phyloP scores from a whole-genome alignment of 768 basidiomycete species.

The Auricularia heimuer region DNA sequence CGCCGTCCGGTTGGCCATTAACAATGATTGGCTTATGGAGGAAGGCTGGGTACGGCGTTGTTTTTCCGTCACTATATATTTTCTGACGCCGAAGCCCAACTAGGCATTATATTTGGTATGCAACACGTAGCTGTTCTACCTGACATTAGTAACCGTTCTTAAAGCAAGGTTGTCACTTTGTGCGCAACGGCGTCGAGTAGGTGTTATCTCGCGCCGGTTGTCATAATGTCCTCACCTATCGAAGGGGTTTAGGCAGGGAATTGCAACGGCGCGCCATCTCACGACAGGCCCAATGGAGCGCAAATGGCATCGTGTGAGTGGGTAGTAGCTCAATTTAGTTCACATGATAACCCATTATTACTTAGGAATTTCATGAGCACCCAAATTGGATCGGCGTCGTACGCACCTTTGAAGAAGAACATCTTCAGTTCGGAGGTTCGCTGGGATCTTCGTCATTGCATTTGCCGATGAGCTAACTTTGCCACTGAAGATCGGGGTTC shows the following conservation, averaged over 20 bases:
- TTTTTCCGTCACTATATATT: neutral
- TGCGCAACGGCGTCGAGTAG: conserved; percentile 48
- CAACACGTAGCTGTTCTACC: neutral
- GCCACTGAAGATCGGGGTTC: conserved; percentile 31
- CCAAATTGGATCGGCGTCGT: conserved; percentile 34
- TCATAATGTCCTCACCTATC: neutral
- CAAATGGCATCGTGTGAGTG: conserved; percentile 46
- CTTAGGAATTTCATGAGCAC: conserved; percentile 42
- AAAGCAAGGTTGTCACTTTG: conserved; percentile 64
- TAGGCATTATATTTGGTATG: neutral
- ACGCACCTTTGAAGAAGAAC: conserved; percentile 40
- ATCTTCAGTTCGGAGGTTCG: conserved; percentile 45
- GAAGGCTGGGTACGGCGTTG: conserved; percentile 43
- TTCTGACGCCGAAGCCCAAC: neutral
- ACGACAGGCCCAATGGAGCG: conserved; percentile 63
- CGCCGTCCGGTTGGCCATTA: conserved; percentile 56
- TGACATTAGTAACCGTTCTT: neutral
- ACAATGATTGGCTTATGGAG: conserved; percentile 62
- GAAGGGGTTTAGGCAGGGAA: conserved; percentile 46
- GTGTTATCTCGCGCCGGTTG: neutral
- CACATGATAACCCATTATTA: no score
- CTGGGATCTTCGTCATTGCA: neutral
- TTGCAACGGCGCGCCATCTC: conserved; percentile 57
- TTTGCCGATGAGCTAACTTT: neutral
- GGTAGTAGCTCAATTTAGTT: no score